Percentiles rank a stretch among this genome's conserved stretches.
These are phyloP conservation scores for Falciphora oryzae DNA, from an alignment of 2,329 filamentous ascomycete genomes.

Conservation along the genomic window DNA sequence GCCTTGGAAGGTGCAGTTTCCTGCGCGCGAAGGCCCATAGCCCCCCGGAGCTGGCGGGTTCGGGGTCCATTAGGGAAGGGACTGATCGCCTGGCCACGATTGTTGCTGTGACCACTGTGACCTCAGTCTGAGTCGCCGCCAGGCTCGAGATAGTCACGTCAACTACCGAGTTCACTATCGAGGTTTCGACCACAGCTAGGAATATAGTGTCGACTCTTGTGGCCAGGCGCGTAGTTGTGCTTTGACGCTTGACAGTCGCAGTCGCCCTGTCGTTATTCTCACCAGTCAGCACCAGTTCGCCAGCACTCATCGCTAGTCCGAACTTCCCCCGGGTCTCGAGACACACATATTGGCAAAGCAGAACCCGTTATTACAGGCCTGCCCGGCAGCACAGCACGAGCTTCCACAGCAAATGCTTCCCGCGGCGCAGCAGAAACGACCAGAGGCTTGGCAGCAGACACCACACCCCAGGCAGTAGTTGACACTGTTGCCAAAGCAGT, in stretches of 20 bases:
- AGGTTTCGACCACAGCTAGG: conserved; percentile 16
- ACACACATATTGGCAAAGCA: conserved; percentile 19
- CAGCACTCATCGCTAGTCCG: background rate
- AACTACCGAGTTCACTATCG: conserved; percentile 12
- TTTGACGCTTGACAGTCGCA: conserved; percentile 10
- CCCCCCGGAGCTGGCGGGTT: background rate
- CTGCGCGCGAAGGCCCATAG: background rate
- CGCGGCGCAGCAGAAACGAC: conserved; percentile 22
- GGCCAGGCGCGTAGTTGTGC: conserved; percentile 12
- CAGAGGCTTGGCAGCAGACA: conserved; percentile 21
- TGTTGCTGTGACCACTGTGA: conserved; percentile 10
- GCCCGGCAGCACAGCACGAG: conserved; percentile 25
- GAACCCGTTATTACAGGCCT: conserved; percentile 24
- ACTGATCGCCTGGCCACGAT: conserved; percentile 1
- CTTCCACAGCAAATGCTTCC: conserved; percentile 24
- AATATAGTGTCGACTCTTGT: conserved; percentile 15
- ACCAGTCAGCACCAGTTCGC: background rate
- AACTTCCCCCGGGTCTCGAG: no score
- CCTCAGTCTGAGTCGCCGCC: conserved; percentile 17
- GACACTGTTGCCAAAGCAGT: conserved; percentile 24
- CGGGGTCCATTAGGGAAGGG: background rate
- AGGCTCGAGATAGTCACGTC: conserved; percentile 15
- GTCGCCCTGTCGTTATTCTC: conserved; percentile 13
- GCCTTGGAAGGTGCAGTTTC: background rate
- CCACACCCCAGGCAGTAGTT: conserved; percentile 25